A percentile compares a stretch with the other conserved stretches of the same genome.
These are phyloP conservation scores for Fusarium hainanense DNA, from an alignment of 2,329 filamentous ascomycete genomes.

Conservation along the genomic window DNA sequence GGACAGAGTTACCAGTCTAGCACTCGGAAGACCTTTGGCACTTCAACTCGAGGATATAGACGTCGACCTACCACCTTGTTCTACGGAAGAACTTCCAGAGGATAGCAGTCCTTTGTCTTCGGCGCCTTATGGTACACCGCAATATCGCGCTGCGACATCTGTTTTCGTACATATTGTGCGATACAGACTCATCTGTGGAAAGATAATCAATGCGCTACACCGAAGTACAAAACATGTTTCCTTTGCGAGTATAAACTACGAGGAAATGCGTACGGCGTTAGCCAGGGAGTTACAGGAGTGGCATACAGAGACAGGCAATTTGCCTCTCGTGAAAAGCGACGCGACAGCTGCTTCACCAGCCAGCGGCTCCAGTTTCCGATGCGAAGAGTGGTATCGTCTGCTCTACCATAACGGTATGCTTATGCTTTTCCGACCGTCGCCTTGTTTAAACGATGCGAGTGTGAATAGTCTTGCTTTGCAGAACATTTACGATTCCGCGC, in stretches of 20 bases:
- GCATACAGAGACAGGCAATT: constrained; percentile 43
- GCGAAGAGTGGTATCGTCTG: constrained; percentile 56
- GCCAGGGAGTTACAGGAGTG: constrained; percentile 49
- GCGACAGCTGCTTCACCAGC: constrained; percentile 20
- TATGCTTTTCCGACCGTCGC: constrained; percentile 57
- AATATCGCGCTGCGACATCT: constrained; percentile 43
- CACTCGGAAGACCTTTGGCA: constrained; percentile 55
- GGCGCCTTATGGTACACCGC: constrained; percentile 37
- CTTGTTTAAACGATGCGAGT: constrained; percentile 45
- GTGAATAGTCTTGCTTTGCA: constrained; percentile 47
- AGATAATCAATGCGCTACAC: constrained; percentile 51
- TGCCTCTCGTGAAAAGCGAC: constrained; percentile 46
- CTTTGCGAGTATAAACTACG: constrained; percentile 12
- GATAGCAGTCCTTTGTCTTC: constrained; percentile 28
- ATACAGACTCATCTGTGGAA: constrained; percentile 56
- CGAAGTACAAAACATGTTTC: constrained; percentile 41
- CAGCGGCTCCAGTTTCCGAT: constrained; percentile 54
- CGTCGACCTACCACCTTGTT: constrained; percentile 48
- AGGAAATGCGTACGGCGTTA: constrained; percentile 36
- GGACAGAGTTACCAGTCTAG: constrained; percentile 52
- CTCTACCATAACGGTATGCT: constrained; percentile 57
- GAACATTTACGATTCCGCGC: constrained; percentile 54
- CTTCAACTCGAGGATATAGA: constrained; percentile 57
- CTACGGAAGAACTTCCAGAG: constrained; percentile 32
- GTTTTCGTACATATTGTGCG: constrained; percentile 55